Evolutionary conservation across 192 early-diverging fungal genomes (phyloP).

Genomic region (Coemansia sp.): DNA sequence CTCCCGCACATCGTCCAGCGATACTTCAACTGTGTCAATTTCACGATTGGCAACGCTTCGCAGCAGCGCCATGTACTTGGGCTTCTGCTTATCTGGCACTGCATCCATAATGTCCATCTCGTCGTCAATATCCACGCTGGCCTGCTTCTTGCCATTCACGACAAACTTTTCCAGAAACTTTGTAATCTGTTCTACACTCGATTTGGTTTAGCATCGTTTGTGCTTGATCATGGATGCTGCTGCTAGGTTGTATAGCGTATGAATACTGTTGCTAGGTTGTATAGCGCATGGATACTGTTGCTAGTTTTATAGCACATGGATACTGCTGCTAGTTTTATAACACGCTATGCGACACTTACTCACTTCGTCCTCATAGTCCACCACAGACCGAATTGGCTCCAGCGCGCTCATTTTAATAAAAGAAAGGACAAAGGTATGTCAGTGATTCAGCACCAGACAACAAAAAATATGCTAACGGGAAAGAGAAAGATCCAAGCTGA

Average conservation of each 20-base stretch:
- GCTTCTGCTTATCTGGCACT: constrained; percentile 8
- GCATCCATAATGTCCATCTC: constrained; percentile 7
- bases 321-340: neutral
- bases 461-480: neutral
- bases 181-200: constrained; percentile 23
- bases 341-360: constrained; percentile 19
- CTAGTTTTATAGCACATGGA: neutral
- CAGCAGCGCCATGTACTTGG: constrained; percentile 54
- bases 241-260: neutral
- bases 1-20: constrained; percentile 66
- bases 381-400: constrained; percentile 38
- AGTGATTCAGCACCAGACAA: neutral
- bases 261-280: too few species aligned
- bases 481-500: too few species aligned
- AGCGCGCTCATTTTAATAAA: constrained; percentile 41
- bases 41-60: constrained; percentile 65
- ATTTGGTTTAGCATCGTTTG: neutral
- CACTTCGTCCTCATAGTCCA: constrained; percentile 46
- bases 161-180: constrained; percentile 34
- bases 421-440: neutral
- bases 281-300: neutral
- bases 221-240: too few species aligned
- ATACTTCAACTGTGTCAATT: constrained; percentile 58
- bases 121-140: constrained; percentile 10
- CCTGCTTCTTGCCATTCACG: constrained; percentile 20